These are phyloP conservation scores for Hygrophila difformis DNA, from an alignment of 257 asterid genomes.

Conservation along the genomic window DNA sequence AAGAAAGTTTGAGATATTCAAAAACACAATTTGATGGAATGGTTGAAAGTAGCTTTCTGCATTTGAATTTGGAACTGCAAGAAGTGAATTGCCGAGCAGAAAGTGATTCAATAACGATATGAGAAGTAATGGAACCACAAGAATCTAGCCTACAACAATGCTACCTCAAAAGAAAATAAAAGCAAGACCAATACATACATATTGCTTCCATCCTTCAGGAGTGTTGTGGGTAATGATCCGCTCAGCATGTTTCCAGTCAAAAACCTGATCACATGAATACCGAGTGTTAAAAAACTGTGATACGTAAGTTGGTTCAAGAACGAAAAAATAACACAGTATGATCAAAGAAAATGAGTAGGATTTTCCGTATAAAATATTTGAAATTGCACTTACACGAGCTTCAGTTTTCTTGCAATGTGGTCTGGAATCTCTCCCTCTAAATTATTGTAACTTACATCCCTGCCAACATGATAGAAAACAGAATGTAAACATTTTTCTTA, in stretches of 20 bases:
- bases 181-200: slow-evolving; percentile 37
- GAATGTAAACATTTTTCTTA: slow-evolving; percentile 4
- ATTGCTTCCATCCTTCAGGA: slow-evolving; percentile 57
- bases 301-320: too few species aligned
- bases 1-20: too few species aligned
- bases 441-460: slow-evolving; percentile 82
- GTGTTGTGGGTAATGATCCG: slow-evolving; percentile 60
- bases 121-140: too few species aligned
- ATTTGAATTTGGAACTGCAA: too few species aligned
- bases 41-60: too few species aligned
- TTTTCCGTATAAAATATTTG: slow-evolving; percentile 2
- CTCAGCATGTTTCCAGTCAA: slow-evolving; percentile 50
- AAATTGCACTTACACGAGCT: slow-evolving; percentile 51
- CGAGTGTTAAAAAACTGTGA: slow-evolving; percentile 6
- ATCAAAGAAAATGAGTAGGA: slow-evolving; percentile 6
- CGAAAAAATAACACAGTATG: not conserved
- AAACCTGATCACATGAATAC: slow-evolving; percentile 34
- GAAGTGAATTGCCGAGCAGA: too few species aligned
- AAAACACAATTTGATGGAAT: not conserved
- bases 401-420: slow-evolving; percentile 49
- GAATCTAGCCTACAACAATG: too few species aligned
- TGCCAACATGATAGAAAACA: slow-evolving; percentile 24
- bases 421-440: slow-evolving; percentile 51
- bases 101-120: too few species aligned
- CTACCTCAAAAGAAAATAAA: slow-evolving; percentile 2